phyloP scores from a whole-genome alignment of 495 filamentous ascomycete species.

The Sphaerosporella brunnea region DNA sequence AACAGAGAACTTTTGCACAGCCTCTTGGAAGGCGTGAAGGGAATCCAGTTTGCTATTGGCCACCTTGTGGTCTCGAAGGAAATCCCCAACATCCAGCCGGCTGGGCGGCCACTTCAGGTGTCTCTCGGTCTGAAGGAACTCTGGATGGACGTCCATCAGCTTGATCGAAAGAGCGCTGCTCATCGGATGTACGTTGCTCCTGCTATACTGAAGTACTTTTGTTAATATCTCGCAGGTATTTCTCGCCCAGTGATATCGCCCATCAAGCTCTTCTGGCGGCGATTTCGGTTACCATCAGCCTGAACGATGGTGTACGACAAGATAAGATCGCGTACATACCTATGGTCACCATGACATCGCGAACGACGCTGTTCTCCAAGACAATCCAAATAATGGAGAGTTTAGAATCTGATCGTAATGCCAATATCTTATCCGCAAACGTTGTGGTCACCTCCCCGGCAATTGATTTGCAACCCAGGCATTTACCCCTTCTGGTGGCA shows the following conservation, averaged over 20 bases:
- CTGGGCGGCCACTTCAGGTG: slow-evolving; percentile 52
- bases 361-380: slow-evolving; percentile 88
- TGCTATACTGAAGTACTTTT: slow-evolving; percentile 6
- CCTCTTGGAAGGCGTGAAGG: slow-evolving; percentile 77
- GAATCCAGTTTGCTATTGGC: slow-evolving; percentile 89
- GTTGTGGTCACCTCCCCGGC: slow-evolving; percentile 91
- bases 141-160: slow-evolving; percentile 76
- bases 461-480: slow-evolving; percentile 82
- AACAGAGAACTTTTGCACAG: slow-evolving; percentile 86
- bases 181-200: slow-evolving; percentile 55
- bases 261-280: slow-evolving; percentile 89
- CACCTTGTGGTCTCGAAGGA: slow-evolving; percentile 73
- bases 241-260: slow-evolving; percentile 76
- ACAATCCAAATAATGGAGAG: slow-evolving; percentile 65
- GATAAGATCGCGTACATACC: slow-evolving; percentile 85
- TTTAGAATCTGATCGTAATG: slow-evolving; percentile 71
- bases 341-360: slow-evolving; percentile 92
- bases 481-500: slow-evolving; percentile 71
- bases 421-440: slow-evolving; percentile 91
- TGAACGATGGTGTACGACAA: slow-evolving; percentile 73
- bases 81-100: slow-evolving; percentile 44
- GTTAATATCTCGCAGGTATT: slow-evolving; percentile 39
- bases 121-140: slow-evolving; percentile 92
- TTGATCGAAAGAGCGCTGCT: slow-evolving; percentile 83
- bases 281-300: slow-evolving; percentile 73